Evolutionary conservation across 2,329 filamentous ascomycete genomes (phyloP).

Genomic region (Hypoxylon sp.): DNA sequence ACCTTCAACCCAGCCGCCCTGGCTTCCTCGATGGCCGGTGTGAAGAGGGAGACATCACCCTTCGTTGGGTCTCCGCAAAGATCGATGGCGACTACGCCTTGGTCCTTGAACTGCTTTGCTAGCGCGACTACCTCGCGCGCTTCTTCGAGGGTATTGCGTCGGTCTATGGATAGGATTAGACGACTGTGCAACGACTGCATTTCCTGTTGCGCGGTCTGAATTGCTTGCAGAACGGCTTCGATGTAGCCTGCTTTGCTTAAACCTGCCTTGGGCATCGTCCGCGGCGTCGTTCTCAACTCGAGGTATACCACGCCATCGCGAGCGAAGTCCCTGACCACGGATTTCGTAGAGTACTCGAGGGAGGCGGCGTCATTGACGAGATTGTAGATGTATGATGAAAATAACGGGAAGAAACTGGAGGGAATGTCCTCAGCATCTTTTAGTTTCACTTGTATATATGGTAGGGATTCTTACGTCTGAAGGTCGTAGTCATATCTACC

Average conservation of each 20-base stretch:
- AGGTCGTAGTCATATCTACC: slow-evolving; percentile 78
- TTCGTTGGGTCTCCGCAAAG: slow-evolving; percentile 78
- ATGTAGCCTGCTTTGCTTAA: slow-evolving; percentile 73
- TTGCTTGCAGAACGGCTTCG: slow-evolving; percentile 69
- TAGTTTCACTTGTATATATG: slow-evolving; percentile 15
- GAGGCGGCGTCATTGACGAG: slow-evolving; percentile 71
- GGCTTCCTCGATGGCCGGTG: slow-evolving; percentile 66
- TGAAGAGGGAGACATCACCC: slow-evolving; percentile 68
- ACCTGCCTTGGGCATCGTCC: slow-evolving; percentile 61
- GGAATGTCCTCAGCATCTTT: slow-evolving; percentile 1
- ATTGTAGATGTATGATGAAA: slow-evolving; percentile 81
- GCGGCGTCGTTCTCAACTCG: slow-evolving; percentile 82
- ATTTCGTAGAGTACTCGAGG: slow-evolving; percentile 68
- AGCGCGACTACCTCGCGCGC: slow-evolving; percentile 72
- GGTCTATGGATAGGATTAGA: slow-evolving; percentile 79
- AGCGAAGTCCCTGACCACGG: slow-evolving; percentile 72
- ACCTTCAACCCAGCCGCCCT: slow-evolving; percentile 64
- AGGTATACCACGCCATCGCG: slow-evolving; percentile 78
- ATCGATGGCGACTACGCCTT: slow-evolving; percentile 76
- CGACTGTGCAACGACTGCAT: slow-evolving; percentile 62
- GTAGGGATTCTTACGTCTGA: slow-evolving; percentile 60
- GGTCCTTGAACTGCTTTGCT: slow-evolving; percentile 60
- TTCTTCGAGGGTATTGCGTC: slow-evolving; percentile 65
- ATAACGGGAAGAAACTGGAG: slow-evolving; percentile 77
- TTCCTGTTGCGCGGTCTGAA: slow-evolving; percentile 51